Base-by-base conservation (phyloP, 805 yeast species). In the Metschnikowia hibisci region DNA sequence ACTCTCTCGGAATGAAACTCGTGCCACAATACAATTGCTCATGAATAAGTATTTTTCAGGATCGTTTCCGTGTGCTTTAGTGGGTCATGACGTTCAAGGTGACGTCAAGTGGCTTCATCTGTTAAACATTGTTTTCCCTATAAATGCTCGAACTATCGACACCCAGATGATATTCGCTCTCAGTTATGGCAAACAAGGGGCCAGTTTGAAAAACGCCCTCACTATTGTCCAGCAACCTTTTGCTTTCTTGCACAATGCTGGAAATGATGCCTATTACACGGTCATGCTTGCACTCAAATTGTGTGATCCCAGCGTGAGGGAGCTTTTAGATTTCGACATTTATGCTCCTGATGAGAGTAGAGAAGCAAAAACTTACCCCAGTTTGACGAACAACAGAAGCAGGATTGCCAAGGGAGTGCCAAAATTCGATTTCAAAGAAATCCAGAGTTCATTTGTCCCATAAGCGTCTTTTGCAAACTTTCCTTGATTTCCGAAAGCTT, bases 211-310 rank as follows among this genome's bases (percentile, higher is more conserved):
- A 6, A 55, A 55, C 8, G 48, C 54, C 22, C 46, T 60, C 14
- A 48, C 54, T 12, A 28, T 42, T 9, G 41, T 51, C 30, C 45
- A 46, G 7, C 53, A 58, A 16, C 63, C 63, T 3, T 55, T 52
- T 29, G 54, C 56, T 5, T 42, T 48, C 33, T 51, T 60, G 38
- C 64, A 59, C 45, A 60, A 60, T 32, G 64, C 64, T 2, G 62
- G 56, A 28, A 60, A 58, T 44, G 63, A 60, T 30, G 63, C 64
- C 4, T 58, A 58, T 46, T 60, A 46, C 46, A 58, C 64, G 3
- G 33, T 60, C 4, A 32, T 58, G 33, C 58, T 58, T 12, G 62
- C 59, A 4, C 31, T 60, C 41, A 54, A 54, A 18, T 50, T 50
- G 34, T 52, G 59, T 23, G 64, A 60, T 34, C 64, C 64, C n/a